Evolutionary conservation across 1,139 yeast genomes (phyloP).

Genomic region (Suhomyces choctaworum): DNA sequence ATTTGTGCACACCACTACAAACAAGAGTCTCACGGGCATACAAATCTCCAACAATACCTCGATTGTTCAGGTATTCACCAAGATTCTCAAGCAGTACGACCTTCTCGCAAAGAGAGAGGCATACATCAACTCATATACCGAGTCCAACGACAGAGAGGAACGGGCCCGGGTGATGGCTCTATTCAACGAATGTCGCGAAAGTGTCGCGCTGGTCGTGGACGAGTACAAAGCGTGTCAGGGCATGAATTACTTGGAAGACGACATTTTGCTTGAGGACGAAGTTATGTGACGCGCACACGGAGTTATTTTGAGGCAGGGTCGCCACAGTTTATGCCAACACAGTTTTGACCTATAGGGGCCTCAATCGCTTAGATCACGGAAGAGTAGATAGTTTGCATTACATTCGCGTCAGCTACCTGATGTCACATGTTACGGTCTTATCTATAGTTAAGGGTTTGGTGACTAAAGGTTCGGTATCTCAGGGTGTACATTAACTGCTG

Average conservation of each 20-base stretch:
- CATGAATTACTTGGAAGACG: slow-evolving; percentile 54
- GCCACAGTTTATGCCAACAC: too few relatives aligned
- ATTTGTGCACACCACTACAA: slow-evolving; percentile 26
- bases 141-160: slow-evolving; percentile 47
- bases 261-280: slow-evolving; percentile 22
- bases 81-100: slow-evolving; percentile 77
- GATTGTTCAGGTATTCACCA: slow-evolving; percentile 61
- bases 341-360: too few relatives aligned
- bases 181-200: slow-evolving; percentile 77
- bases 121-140: slow-evolving; percentile 75
- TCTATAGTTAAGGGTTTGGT: too few relatives aligned
- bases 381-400: too few relatives aligned
- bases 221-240: slow-evolving; percentile 69
- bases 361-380: too few relatives aligned
- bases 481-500: too few relatives aligned
- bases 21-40: slow-evolving; percentile 59
- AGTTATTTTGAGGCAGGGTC: too few relatives aligned
- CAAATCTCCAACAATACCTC: slow-evolving; percentile 81
- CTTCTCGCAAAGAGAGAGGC: slow-evolving; percentile 79
- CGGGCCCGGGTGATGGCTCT: slow-evolving; percentile 59
- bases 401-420: too few relatives aligned
- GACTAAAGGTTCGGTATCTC: too few relatives aligned
- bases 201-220: slow-evolving; percentile 64
- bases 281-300: slow-evolving; percentile 10
- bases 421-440: too few relatives aligned